Evolutionary conservation across 495 filamentous ascomycete species (phyloP), one percentile per base, ranked within the genome.

Genomic region (Aspergillus affinis): DNA sequence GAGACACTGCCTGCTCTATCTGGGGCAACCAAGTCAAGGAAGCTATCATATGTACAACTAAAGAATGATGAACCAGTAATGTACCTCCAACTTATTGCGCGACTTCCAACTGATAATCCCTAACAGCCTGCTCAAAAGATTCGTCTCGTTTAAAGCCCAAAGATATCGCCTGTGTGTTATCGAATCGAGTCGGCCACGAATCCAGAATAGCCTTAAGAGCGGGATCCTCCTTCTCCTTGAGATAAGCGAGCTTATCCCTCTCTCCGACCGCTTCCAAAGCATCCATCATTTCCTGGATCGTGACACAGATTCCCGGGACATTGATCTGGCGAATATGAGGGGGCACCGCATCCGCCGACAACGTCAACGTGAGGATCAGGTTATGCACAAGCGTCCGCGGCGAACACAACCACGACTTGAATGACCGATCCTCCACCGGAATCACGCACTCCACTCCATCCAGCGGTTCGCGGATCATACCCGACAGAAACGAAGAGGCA

Each of bases 261-360:
- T 89, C 88, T 0, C 83, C 89, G 15, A 88, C 81, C 65, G 80
- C 84, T 20, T 76, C 84, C 66, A 92, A 64, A 21, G 88, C 84
- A 66, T 91, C 85, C 78, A 90, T 81, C 79, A 91, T 82, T 61
- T 89, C 85, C 72, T 87, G 83, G 6, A 90, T 77, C 2, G 81
- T 88, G 21, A 87, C 86, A 23, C 83, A 84, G 45, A 88, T 84
- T 0, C 89, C 89, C 0, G 89, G 89, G 19, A 90, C 75, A 70
- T 90, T 89, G 50, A 91, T 78, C 58, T 84, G 81, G 32, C 88
- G 76, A 36, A 80, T 82, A 64, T 88, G 80, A 23, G 55, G 59
- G 26, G 82, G 81, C 58, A 90, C 64, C 44, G 69, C 73, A 18
- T 80, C 73, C 4, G 72, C 71, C 4, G 81, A 75, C 63, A 89